Evolutionary conservation across 441 rosid species (phyloP), one percentile per base, ranked within the genome.

Genomic region (Adansonia grandidieri): DNA sequence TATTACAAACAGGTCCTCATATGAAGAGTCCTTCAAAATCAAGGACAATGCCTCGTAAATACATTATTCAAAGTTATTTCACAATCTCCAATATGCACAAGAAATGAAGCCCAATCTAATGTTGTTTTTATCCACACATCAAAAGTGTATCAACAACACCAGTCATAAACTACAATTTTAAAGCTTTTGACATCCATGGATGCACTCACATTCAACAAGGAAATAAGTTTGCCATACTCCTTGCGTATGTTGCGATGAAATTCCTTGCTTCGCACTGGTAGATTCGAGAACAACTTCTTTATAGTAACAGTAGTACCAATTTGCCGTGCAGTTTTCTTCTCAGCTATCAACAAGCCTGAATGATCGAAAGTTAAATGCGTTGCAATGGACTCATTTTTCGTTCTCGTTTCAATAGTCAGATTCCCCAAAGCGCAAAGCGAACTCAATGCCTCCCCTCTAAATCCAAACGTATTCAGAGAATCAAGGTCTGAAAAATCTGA

Each of bases 361-460:
- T 86, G 98, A 83, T 94, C 98, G 79, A 84, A 94, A 9, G 89
- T 91, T 88, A 96, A 88, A 77, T 90, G 96, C 2, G 95, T 87
- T 17, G 97, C 99, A 53, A 94, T 89, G 0, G 88, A 20, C 85
- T 96, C 99, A 13, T 89, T 80, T 64, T 85, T 90, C 0, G 97
- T 92, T 80, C 97, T 87, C 0, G 99, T 96, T 76, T 96, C 99
- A 65, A 96, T 89, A 7, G 91, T 91, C 82, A 96, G 86, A 71
- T 87, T 87, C 0, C 97, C 99, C 81, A 96, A 85, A 2, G 93
- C 89, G 78, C 94, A 96, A 15, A 96, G 98, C n/a, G 99, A 93
- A 77, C 99, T 96, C 80, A 96, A 53, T 4, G 99, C 99, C 88
- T 94, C 99, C 75, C 99, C 99, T 85, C 99, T 85, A 77, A 96